Evolutionary conservation across 1,139 yeast genomes (phyloP).

Genomic region (Nakaseomyces uthaithaninus): DNA sequence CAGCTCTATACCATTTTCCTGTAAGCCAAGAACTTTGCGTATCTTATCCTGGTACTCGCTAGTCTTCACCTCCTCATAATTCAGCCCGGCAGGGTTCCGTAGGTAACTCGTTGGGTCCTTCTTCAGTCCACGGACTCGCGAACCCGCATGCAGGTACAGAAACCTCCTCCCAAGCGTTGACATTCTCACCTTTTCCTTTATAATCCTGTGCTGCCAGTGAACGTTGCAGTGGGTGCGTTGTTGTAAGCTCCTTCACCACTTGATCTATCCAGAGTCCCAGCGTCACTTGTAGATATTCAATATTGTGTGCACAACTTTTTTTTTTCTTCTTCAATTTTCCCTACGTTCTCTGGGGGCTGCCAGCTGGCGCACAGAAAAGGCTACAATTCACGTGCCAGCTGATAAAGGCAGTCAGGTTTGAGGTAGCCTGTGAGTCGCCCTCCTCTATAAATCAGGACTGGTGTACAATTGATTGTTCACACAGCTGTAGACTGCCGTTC

Average conservation of each 20-base stretch:
- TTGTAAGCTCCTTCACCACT: too few relatives aligned
- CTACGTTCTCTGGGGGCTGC: too few relatives aligned
- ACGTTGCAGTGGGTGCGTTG: too few relatives aligned
- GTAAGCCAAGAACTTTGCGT: conserved; percentile 32
- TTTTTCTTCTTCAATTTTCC: too few relatives aligned
- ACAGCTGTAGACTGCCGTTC: too few relatives aligned
- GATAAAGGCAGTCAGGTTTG: too few relatives aligned
- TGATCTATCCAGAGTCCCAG: too few relatives aligned
- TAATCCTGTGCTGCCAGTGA: not conserved
- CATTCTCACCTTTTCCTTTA: not conserved
- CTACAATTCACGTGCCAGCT: too few relatives aligned
- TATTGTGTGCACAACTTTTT: not conserved
- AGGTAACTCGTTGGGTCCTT: conserved; percentile 65
- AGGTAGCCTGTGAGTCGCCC: too few relatives aligned
- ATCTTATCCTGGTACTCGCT: conserved; percentile 33
- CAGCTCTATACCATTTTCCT: conserved; percentile 22
- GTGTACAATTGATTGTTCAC: too few relatives aligned
- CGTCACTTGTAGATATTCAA: not conserved
- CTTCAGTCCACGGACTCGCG: conserved; percentile 63
- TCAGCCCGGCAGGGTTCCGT: conserved; percentile 47
- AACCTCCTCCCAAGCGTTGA: conserved; percentile 13
- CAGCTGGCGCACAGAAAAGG: too few relatives aligned
- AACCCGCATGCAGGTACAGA: conserved; percentile 43
- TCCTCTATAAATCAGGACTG: too few relatives aligned
- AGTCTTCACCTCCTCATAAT: conserved; percentile 49